Evolutionary conservation across 2,329 filamentous ascomycete species (phyloP), one percentile per base, ranked within the genome.

Genomic region (Colletotrichum destructivum): DNA sequence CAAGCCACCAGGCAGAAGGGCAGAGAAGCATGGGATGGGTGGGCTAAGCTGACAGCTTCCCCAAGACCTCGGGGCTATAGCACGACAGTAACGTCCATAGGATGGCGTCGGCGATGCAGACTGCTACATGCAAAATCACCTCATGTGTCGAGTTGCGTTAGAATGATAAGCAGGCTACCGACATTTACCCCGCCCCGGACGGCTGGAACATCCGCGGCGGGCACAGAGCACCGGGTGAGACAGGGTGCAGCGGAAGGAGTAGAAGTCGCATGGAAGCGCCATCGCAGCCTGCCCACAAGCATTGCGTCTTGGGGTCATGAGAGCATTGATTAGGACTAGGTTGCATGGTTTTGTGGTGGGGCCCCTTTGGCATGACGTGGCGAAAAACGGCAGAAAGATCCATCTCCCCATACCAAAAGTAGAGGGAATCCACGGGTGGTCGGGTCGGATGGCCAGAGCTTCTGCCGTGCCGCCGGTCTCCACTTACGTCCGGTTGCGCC

Each of bases 381-480:
- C 35, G 3, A 23, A n/a, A 12, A n/a, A 11, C 13, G 18, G 55
- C 38, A 57, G n/a, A 38, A 16, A 23, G n/a, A n/a, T 18, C 18
- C 23, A 31, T 4, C 5, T 13, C 38, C 8, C 18, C 13, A 23
- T 38, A 52, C 11, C 31, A 57, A 42, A 35, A 35, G 35, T 15
- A 46, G 47, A 42, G 13, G 35, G n/a, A 7, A 52, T 26, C 31
- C 38, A 38, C 35, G 35, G 35, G 2, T 38, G 35, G 35, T 38
- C 61, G 61, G 61, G 38, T n/a, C 49, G 18, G 49, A 35, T 63
- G 61, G 61, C 21, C 61, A 55, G 23, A 63, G 61, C 61, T 63
- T 63, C 51, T 35, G 21, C 21, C 21, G 61, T 52, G 49, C 21
- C 51, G 49, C 38, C 49, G 21, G 40, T 40, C 18, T 16, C 49